Evolutionary conservation across 306 rosid genomes (phyloP), one percentile per base, ranked within the genome.

Genomic region (Vigna nakashimae): DNA sequence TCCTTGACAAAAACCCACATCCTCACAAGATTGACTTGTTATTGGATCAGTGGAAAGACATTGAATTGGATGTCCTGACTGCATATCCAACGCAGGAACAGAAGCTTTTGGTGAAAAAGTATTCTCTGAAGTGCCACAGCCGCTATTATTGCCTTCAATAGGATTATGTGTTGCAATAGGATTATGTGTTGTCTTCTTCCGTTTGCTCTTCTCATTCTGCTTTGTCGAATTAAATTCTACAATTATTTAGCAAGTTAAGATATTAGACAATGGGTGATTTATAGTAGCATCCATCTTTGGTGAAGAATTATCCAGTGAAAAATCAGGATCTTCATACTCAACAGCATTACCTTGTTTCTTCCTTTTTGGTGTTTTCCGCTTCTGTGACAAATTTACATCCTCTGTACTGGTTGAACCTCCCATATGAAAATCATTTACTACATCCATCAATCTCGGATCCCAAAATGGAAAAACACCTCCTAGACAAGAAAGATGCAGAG

Each of bases 11-110:
- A 76, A 9, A 67, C 49, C 63, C 4, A 55, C 68, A 13, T 53
- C 82, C 13, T 45, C 71, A 67, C 43, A 66, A 60, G 84, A 81
- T 71, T 75, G 56, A 72, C 58, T 32, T 22, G 64, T 65, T 56
- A 72, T 82, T 28, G 56, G 58, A 80, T 84, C 86, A 42, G 50
- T 57, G 63, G 71, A 46, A 38, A 77, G 20, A 71, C 45, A 38
- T 74, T 77, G 69, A 57, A 64, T 74, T 20, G 71, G 53, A 84
- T 68, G 79, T 71, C 70, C 70, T 6, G 74, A 28, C 62, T 82
- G 71, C 62, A 68, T 73, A 78, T 64, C 71, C 7, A 59, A 49
- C 50, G 77, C 79, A 18, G 70, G 76, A 85, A 67, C 38, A 56
- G 46, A 34, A 34, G 8, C 13, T 71, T 87, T 73, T 43, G 62